A percentile compares a stretch with the other conserved stretches of the same genome.
Evolutionary conservation across 1,139 yeast genomes (phyloP).

Genomic region (Kodamaea plutei): DNA sequence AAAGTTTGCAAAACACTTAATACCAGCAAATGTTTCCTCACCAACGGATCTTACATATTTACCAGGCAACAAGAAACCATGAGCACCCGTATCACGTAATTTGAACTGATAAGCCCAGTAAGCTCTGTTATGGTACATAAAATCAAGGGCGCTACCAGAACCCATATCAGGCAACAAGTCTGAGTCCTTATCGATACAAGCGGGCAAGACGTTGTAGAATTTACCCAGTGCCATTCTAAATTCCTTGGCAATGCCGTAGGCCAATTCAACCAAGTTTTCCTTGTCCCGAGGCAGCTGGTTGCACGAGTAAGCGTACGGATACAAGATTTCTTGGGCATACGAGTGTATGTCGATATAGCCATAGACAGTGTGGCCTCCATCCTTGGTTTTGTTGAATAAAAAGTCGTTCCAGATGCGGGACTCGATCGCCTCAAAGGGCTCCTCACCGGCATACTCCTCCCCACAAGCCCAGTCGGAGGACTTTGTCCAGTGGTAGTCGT

Average conservation of each 20-base stretch:
- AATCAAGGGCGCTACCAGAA: slow-evolving; percentile 78
- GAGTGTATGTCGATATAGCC: slow-evolving; percentile 84
- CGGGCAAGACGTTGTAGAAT: slow-evolving; percentile 64
- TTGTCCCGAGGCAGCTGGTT: slow-evolving; percentile 69
- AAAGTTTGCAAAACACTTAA: slow-evolving; percentile 67
- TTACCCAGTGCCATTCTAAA: slow-evolving; percentile 62
- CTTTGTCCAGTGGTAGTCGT: slow-evolving; percentile 67
- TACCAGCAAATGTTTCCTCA: slow-evolving; percentile 63
- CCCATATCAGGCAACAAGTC: slow-evolving; percentile 73
- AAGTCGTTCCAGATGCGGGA: slow-evolving; percentile 61
- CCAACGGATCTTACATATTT: slow-evolving; percentile 75
- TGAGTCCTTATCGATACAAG: slow-evolving; percentile 71
- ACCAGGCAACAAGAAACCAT: slow-evolving; percentile 77
- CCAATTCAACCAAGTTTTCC: slow-evolving; percentile 75
- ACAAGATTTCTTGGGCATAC: slow-evolving; percentile 76
- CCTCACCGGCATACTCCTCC: slow-evolving; percentile 76
- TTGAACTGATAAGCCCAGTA: slow-evolving; percentile 83
- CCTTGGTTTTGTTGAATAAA: slow-evolving; percentile 54
- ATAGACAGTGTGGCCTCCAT: slow-evolving; percentile 49
- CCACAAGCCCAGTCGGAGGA: slow-evolving; percentile 72
- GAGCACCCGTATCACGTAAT: slow-evolving; percentile 77
- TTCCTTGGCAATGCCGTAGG: slow-evolving; percentile 74
- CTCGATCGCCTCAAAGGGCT: slow-evolving; percentile 74
- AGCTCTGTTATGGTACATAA: slow-evolving; percentile 78
- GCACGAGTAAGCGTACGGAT: slow-evolving; percentile 82